phyloP scores from a whole-genome alignment of 306 rosid species.

The Alnus glutinosa region DNA sequence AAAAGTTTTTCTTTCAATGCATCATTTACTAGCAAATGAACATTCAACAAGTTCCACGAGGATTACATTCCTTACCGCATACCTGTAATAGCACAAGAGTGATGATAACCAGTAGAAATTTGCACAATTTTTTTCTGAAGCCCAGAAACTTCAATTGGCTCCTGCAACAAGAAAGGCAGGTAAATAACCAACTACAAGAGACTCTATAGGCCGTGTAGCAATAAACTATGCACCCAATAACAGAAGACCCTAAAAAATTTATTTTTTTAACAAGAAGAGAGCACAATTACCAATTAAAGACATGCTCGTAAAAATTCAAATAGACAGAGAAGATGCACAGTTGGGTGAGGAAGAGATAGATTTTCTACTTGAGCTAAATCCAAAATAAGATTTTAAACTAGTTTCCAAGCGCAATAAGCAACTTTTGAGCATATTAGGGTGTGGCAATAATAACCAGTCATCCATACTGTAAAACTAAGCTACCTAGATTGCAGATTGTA shows the following conservation, averaged over 20 bases:
- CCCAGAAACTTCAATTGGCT: slow-evolving; percentile 65
- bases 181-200: slow-evolving; percentile 15
- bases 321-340: neutral
- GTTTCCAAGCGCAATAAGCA: neutral
- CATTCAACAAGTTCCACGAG: neutral
- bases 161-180: slow-evolving; percentile 46
- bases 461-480: neutral
- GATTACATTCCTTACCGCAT: slow-evolving; percentile 17
- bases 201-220: neutral
- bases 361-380: neutral
- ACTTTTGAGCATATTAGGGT: neutral
- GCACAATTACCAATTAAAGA: slow-evolving; percentile 2
- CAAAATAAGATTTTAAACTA: neutral
- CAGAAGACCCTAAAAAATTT: neutral
- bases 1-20: neutral
- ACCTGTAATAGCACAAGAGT: slow-evolving; percentile 91
- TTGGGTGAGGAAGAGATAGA: neutral
- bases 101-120: slow-evolving; percentile 84
- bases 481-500: neutral
- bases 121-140: slow-evolving; percentile 62
- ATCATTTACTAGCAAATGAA: neutral
- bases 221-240: neutral
- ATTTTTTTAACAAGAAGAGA: neutral
- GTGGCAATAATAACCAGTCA: neutral
- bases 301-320: neutral